Evolutionary conservation across 768 basidiomycete species (phyloP).

Genomic region (Lactarius tabidus): DNA sequence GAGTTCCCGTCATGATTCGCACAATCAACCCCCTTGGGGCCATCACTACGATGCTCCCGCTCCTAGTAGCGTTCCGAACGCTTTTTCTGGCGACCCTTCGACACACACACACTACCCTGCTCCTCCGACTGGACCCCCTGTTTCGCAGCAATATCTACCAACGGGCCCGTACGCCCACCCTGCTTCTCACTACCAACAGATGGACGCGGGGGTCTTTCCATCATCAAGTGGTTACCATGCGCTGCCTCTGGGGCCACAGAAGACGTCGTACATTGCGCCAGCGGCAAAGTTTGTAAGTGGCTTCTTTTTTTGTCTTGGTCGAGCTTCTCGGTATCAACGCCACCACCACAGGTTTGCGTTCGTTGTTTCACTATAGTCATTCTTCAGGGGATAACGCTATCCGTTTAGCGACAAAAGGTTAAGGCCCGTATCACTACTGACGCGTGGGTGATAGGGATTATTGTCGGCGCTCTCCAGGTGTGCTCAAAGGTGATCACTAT

Average conservation of each 20-base stretch:
- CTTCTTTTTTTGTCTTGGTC: not conserved
- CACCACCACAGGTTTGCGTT: not conserved
- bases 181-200: not conserved
- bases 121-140: not conserved
- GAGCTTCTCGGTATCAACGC: not conserved
- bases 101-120: not conserved
- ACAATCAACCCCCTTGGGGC: not conserved
- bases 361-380: not conserved
- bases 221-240: not conserved
- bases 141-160: not conserved
- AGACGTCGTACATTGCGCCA: not conserved
- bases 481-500: conserved; percentile 21
- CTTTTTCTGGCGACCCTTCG: no score
- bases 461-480: conserved; percentile 28
- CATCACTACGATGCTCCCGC: not conserved
- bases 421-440: conserved; percentile 31
- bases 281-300: not conserved
- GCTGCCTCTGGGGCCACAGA: not conserved
- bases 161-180: not conserved
- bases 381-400: not conserved
- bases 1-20: not conserved
- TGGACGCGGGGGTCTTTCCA: not conserved
- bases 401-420: conserved; percentile 30
- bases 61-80: not conserved
- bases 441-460: conserved; percentile 35